Conservation (phyloP, 2,329 filamentous ascomycete species). For the Monosporascus sp. region DNA sequence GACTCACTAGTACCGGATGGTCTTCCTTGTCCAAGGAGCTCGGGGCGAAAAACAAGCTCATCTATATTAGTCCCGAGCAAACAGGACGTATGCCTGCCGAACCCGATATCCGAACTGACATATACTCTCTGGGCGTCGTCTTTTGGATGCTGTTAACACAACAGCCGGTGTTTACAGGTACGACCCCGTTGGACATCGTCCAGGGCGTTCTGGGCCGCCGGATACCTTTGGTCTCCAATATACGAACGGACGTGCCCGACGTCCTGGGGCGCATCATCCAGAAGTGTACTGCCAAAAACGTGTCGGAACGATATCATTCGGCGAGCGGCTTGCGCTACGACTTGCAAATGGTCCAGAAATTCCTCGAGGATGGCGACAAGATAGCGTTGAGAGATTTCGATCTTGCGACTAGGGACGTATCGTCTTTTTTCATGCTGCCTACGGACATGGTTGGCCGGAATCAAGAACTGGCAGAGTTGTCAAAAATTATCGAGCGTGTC, state of each 20-base stretch:
- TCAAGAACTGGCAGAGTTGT: conserved; percentile 64
- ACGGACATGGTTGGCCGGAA: conserved; percentile 75
- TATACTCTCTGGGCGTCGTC: conserved; percentile 84
- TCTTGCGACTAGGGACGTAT: conserved; percentile 80
- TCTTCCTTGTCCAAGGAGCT: conserved; percentile 74
- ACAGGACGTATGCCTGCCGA: conserved; percentile 90
- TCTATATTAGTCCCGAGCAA: conserved; percentile 92
- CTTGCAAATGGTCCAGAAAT: conserved; percentile 65
- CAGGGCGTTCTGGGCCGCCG: conserved; percentile 80
- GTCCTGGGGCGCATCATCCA: conserved; percentile 78
- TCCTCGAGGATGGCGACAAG: conserved; percentile 71
- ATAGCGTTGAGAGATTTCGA: conserved; percentile 67
- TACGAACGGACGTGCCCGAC: conserved; percentile 79
- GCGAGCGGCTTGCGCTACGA: conserved; percentile 83
- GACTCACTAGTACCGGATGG: conserved; percentile 82
- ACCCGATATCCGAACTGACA: conserved; percentile 87
- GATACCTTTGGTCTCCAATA: conserved; percentile 69
- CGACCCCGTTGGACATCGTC: conserved; percentile 81
- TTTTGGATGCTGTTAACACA: conserved; percentile 85
- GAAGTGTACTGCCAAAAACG: conserved; percentile 86
- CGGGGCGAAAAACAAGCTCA: conserved; percentile 81
- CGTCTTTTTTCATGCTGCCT: conserved; percentile 86
- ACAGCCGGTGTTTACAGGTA: conserved; percentile 72
- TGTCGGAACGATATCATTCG: conserved; percentile 84
- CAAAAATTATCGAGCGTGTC: conserved; percentile 72